Evolutionary conservation across 208 protist genomes (phyloP), one percentile per base, ranked within the genome.

Genomic region (Acanthamoeba polyphaga): DNA sequence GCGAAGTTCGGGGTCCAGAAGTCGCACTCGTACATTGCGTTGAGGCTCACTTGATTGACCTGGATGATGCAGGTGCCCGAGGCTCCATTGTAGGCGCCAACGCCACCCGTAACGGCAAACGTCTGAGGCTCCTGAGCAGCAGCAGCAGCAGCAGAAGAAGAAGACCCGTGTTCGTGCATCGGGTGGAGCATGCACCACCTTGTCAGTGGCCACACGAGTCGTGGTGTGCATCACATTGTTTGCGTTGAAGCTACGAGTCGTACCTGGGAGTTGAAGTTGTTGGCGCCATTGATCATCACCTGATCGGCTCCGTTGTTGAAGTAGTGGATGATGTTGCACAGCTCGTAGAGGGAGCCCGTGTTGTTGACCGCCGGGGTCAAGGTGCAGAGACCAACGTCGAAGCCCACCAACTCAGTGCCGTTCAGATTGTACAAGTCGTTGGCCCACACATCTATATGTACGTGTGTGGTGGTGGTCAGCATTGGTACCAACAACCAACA

Each of bases 261-360:
- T 62, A 62, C 58, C 58, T 53, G 38, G 6, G 3, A 17, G 38
- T 82, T 51, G 72, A 82, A 82, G 72, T 43, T 82, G 32, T 43
- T 82, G 0, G 72, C 72, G 0, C 72, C 72, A n/a, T 53, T 51
- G 72, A 82, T 9, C 72, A 82, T 6, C 72, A 82, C 32, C 8
- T 82, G 72, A 34, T 82, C 72, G 24, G 72, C 22, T 27, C 72
- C 72, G 72, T 82, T 82, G 72, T 82, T 82, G 72, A 53, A 82
- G 72, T 82, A 82, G 72, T 82, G 72, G 17, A 82, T 6, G 72
- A 82, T 51, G 72, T 17, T 43, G 72, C 72, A 82, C 38, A 82
- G 32, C 72, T 82, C 38, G 72, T 82, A 51, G 72, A 51, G 38
- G 72, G 38, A 53, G 72, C 72, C 72, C 0, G 32, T 51, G 72